phyloP scores from a whole-genome alignment of 306 rosid genomes.

The Leucaena leucocephala region DNA sequence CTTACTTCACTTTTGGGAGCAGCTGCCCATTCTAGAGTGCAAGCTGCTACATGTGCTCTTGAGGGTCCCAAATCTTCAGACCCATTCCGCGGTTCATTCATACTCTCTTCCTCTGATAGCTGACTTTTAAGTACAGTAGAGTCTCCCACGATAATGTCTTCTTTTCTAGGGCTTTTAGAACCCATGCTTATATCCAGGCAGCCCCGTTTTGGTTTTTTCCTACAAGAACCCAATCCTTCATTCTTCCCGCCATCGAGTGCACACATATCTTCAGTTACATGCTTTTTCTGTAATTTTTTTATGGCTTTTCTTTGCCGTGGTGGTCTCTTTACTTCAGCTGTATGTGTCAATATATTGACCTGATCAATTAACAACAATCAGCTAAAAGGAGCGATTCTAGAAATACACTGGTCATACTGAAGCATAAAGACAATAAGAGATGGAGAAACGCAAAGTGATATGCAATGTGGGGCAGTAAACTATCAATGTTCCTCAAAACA shows the following conservation, averaged over 20 bases:
- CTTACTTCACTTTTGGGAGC: conserved; percentile 5
- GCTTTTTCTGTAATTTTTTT: conserved; percentile 42
- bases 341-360: conserved; percentile 69
- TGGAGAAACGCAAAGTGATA: not conserved
- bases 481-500: conserved; percentile 12
- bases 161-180: conserved; percentile 32
- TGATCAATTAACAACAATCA: conserved; percentile 37
- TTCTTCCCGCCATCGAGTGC: conserved; percentile 33
- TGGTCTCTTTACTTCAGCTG: conserved; percentile 53
- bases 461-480: not conserved
- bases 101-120: conserved; percentile 36
- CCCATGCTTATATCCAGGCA: conserved; percentile 20
- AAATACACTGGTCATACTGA: not conserved
- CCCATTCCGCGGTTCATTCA: conserved; percentile 25
- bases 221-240: conserved; percentile 20
- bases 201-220: conserved; percentile 14
- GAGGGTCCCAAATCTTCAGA: conserved; percentile 21
- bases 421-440: not conserved
- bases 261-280: conserved; percentile 48
- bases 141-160: conserved; percentile 25
- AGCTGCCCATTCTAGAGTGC: conserved; percentile 3
- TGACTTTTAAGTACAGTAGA: conserved; percentile 32
- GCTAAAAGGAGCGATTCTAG: not conserved
- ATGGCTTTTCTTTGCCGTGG: conserved; percentile 45
- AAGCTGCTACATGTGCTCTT: conserved; percentile 19